Evolutionary conservation across 192 early-diverging fungal genomes (phyloP).

Genomic region (Cetraspora pellucida): DNA sequence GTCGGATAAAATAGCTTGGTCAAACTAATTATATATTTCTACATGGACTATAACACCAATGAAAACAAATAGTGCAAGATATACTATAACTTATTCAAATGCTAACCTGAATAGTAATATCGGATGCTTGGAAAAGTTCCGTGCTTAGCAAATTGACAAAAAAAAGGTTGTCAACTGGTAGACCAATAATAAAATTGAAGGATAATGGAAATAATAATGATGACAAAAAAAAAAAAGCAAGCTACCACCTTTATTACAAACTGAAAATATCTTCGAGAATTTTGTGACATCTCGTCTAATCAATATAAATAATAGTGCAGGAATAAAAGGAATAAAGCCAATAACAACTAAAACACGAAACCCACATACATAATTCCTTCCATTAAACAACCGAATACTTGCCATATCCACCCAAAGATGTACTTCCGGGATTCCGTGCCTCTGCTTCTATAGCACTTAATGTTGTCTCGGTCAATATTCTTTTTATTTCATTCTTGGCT

Average conservation of each 20-base stretch:
- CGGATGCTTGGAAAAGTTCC: conserved; percentile 9
- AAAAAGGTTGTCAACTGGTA: conserved; percentile 23
- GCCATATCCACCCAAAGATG: conserved; percentile 47
- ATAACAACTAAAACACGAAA: background rate
- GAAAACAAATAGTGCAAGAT: background rate
- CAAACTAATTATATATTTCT: too few species aligned
- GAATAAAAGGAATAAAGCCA: conserved; percentile 25
- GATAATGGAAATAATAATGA: background rate
- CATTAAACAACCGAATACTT: conserved; percentile 51
- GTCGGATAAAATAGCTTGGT: too few species aligned
- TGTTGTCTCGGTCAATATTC: conserved; percentile 88
- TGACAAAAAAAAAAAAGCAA: background rate
- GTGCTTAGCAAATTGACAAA: conserved; percentile 21
- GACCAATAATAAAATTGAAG: background rate
- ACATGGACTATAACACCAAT: background rate
- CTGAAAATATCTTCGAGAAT: conserved; percentile 28
- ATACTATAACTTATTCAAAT: background rate
- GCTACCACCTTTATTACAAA: conserved; percentile 35
- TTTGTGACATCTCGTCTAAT: conserved; percentile 21
- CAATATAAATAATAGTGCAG: background rate
- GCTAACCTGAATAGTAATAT: conserved; percentile 14
- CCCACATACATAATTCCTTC: background rate
- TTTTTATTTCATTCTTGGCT: conserved; percentile 91
- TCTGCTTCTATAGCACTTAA: conserved; percentile 71
- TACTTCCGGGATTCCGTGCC: conserved; percentile 51